Evolutionary conservation across 176 grass and related monocot species (phyloP).

Genomic region (Carex myosuroides): DNA sequence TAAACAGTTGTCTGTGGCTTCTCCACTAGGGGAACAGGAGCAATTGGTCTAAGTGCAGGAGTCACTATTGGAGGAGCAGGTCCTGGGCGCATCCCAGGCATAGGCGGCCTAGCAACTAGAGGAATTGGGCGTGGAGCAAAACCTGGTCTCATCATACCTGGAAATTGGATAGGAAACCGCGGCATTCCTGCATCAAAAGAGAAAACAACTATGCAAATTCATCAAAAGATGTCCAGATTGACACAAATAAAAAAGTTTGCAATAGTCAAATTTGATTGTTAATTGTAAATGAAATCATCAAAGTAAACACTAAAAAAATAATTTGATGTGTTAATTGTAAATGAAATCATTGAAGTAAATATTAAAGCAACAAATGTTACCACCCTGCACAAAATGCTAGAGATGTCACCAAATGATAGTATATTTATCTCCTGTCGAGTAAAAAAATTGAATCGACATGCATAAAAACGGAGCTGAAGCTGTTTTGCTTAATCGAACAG

Average conservation of each 20-base stretch:
- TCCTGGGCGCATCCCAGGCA: slow-evolving; percentile 27
- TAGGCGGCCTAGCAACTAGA: slow-evolving; percentile 18
- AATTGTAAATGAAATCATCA: not conserved
- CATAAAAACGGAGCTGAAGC: slow-evolving; percentile 13
- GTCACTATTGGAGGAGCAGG: slow-evolving; percentile 29
- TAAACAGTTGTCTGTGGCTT: slow-evolving; percentile 98
- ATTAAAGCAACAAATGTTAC: slow-evolving; percentile 19
- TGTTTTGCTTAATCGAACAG: slow-evolving; percentile 27
- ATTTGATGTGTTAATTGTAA: not conserved
- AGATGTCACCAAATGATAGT: slow-evolving; percentile 26
- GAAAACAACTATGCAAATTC: slow-evolving; percentile 39
- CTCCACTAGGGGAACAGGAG: slow-evolving; percentile 42
- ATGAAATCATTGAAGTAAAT: not conserved
- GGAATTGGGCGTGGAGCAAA: slow-evolving; percentile 40
- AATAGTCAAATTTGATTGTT: not conserved
- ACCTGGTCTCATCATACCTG: slow-evolving; percentile 38
- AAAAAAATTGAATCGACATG: slow-evolving; percentile 30
- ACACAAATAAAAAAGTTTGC: not conserved
- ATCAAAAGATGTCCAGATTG: slow-evolving; percentile 27
- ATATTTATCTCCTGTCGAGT: slow-evolving; percentile 28
- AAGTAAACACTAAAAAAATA: not conserved
- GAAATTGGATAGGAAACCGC: slow-evolving; percentile 34
- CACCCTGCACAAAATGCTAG: slow-evolving; percentile 32
- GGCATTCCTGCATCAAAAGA: slow-evolving; percentile 34
- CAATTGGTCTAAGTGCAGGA: slow-evolving; percentile 43